A percentile compares a stretch with the other conserved stretches of the same genome.
Evolutionary conservation across 23 red algal genomes (phyloP).

Genomic region (Gracilaria domingensis): DNA sequence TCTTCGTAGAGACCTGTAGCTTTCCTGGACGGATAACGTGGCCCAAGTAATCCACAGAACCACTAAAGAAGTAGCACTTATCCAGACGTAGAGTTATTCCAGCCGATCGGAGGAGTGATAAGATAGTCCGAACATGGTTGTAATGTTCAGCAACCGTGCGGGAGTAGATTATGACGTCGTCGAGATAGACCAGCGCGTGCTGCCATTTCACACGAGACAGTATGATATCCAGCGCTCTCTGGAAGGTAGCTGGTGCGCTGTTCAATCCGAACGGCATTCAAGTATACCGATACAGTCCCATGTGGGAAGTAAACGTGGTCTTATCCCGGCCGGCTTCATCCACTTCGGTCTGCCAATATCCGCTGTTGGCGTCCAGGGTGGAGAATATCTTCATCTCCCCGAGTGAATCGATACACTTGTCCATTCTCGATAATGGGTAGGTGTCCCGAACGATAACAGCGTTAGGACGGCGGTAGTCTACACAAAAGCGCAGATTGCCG

Average conservation of each 20-base stretch:
- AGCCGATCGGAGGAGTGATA: slow-evolving; percentile 8
- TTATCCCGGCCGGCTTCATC: neutral
- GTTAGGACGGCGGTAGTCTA: slow-evolving; percentile 13
- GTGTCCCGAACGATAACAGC: slow-evolving; percentile 8
- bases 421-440: slow-evolving; percentile 45
- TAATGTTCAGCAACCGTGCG: slow-evolving; percentile 25
- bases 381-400: slow-evolving; percentile 31
- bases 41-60: slow-evolving; percentile 24
- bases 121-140: slow-evolving; percentile 16
- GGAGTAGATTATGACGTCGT: slow-evolving; percentile 43
- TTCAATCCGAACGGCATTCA: slow-evolving; percentile 46
- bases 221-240: slow-evolving; percentile 37
- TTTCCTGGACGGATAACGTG: slow-evolving; percentile 7
- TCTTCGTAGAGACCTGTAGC: slow-evolving; percentile 11
- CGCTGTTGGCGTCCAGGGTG: slow-evolving; percentile 31
- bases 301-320: slow-evolving; percentile 20
- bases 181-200: slow-evolving; percentile 21
- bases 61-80: slow-evolving; percentile 20
- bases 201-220: slow-evolving; percentile 13
- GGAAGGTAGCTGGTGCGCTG: slow-evolving; percentile 40
- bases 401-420: slow-evolving; percentile 51
- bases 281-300: slow-evolving; percentile 7
- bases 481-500: neutral
- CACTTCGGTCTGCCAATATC: slow-evolving; percentile 26
- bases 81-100: slow-evolving; percentile 3